Base-by-base conservation (phyloP, 257 asterid species). In the Nyctanthes arbortristis region DNA sequence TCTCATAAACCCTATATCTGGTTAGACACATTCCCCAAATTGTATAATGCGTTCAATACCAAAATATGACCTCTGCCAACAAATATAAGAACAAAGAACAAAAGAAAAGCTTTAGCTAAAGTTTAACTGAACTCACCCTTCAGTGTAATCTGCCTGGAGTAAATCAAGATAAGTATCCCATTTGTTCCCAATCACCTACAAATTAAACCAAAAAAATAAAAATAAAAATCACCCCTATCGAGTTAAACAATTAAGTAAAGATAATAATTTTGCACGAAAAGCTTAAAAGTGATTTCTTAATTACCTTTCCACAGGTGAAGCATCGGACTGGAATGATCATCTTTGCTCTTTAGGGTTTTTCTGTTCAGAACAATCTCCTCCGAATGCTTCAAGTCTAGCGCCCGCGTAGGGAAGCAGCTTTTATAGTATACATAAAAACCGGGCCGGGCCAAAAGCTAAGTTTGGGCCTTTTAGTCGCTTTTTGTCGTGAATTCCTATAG, bases 241-340 rank as follows among this genome's bases (percentile, higher is more conserved):
- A 52, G 10, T 7, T 20, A 52, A 20, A 24, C 59, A 22, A 52
- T 1, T 29, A 52, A 24, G 16, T 20, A 24, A 7, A n/a, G 14
- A 12, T 3, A 8, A 24, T 20, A 22, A 22, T 20, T 0, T 5
- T n/a, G 2, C 39, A 22, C 7, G 11, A 22, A 20, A 14, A 29
- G 39, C 20, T 28, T 13, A 4, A 5, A 31, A n/a, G 2, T n/a
- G 1, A 34, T 12, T 61, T 5, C n/a, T n/a, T n/a, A n/a, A 32
- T 12, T 61, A 88, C 96, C 93, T 87, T 89, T 20, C 93, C 96
- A 59, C 93, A 87, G 24, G 96, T 89, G 82, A 89, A 87, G 78
- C 96, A 89, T 47, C 96, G 96, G 1, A 89, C 96, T 4, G 96
- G 93, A 66, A 89, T 89, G 27, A 89, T 89, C 93, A 87, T 89